phyloP scores from a whole-genome alignment of 2,329 filamentous ascomycete genomes.

The Fonsecaea nubica region DNA sequence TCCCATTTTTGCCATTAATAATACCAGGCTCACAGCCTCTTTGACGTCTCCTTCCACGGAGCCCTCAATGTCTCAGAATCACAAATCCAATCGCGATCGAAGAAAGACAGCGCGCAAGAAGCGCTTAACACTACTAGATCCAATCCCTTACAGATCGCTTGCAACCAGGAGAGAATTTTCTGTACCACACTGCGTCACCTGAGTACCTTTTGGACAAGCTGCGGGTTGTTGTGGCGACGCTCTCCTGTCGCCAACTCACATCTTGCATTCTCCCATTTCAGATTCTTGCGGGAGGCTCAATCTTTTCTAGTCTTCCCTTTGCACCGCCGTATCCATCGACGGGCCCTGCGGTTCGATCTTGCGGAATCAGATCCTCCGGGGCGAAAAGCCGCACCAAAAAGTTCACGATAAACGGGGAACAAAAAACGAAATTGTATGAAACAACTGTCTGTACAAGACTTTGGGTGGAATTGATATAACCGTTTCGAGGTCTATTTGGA shows the following conservation, averaged over 20 bases:
- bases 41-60: constrained; percentile 28
- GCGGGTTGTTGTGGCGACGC: constrained; percentile 34
- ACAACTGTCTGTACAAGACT: not conserved
- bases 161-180: constrained; percentile 25
- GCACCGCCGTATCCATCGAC: not conserved
- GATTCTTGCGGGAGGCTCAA: constrained; percentile 18
- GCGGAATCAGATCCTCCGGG: not conserved
- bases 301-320: constrained; percentile 18
- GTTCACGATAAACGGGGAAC: constrained; percentile 5
- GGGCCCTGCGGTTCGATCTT: not conserved
- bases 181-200: constrained; percentile 36
- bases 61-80: constrained; percentile 36
- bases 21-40: constrained; percentile 14
- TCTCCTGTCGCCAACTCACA: constrained; percentile 30
- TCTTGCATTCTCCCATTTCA: constrained; percentile 23
- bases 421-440: not conserved
- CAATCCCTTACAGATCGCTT: constrained; percentile 31
- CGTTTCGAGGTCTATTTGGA: constrained; percentile 5
- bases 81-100: constrained; percentile 23
- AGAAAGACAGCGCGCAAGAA: constrained; percentile 36
- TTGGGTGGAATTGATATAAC: constrained; percentile 7
- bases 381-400: not conserved
- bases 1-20: constrained; percentile 6
- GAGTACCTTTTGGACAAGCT: constrained; percentile 19
- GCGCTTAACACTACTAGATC: constrained; percentile 33